Percentiles rank a stretch among this genome's conserved stretches.
These are phyloP conservation scores for Grigorovia yakushimaensis DNA, from an alignment of 805 yeast genomes.

Conservation along the genomic window DNA sequence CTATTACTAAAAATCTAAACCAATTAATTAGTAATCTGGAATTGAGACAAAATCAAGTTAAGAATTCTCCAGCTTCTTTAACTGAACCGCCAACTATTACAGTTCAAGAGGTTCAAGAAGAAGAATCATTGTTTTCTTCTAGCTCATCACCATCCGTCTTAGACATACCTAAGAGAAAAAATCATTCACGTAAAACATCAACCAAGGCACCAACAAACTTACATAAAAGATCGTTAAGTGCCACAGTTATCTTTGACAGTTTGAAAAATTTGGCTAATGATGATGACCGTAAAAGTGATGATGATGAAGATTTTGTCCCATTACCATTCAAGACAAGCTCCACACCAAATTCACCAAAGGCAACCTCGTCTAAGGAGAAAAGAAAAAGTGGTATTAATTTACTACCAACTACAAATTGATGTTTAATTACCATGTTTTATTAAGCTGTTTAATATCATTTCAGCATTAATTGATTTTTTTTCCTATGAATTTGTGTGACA, in stretches of 20 bases:
- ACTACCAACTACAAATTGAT: background rate
- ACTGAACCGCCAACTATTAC: background rate
- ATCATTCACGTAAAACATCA: background rate
- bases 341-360: conserved; percentile 5
- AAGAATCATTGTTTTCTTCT: background rate
- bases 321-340: conserved; percentile 17
- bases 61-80: background rate
- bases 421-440: no score
- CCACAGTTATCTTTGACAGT: background rate
- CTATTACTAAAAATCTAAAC: background rate
- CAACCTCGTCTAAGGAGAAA: background rate
- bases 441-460: background rate
- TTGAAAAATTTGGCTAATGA: conserved; percentile 1
- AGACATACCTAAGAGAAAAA: background rate
- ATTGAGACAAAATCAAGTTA: background rate
- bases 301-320: conserved; percentile 12
- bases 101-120: background rate
- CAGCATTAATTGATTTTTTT: background rate
- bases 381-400: conserved; percentile 6
- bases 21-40: background rate
- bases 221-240: conserved; percentile 1
- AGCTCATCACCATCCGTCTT: background rate
- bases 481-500: background rate
- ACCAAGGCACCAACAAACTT: background rate
- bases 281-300: background rate